Conservation (phyloP, 306 rosid species). For the Castanea crenata region DNA sequence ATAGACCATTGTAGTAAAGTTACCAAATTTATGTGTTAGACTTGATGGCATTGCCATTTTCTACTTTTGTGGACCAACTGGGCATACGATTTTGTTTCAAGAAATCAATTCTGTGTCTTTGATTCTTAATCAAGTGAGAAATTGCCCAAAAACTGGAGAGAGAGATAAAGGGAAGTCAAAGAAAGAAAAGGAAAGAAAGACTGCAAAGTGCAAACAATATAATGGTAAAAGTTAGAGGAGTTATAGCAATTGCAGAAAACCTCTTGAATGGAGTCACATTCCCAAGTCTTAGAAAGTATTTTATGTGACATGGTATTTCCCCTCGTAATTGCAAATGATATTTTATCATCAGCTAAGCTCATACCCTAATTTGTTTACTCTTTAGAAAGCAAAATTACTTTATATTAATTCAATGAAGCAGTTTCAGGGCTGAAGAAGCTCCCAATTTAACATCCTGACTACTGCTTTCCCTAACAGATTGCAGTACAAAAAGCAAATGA, state of each 20-base stretch:
- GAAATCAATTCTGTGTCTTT: not conserved
- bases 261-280: not conserved
- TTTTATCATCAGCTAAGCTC: not conserved
- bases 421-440: conserved; percentile 3
- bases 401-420: not conserved
- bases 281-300: not conserved
- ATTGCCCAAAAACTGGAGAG: not conserved
- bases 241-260: not conserved
- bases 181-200: too few relatives aligned
- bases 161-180: not conserved
- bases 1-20: not conserved
- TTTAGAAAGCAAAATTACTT: not conserved
- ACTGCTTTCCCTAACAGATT: conserved; percentile 40
- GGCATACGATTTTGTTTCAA: not conserved
- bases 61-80: not conserved
- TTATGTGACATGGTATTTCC: not conserved
- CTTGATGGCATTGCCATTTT: not conserved
- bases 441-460: conserved; percentile 2
- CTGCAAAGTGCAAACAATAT: not conserved
- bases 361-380: not conserved
- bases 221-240: not conserved
- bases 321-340: not conserved
- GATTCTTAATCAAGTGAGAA: not conserved
- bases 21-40: not conserved
- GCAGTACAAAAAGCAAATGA: conserved; percentile 28